Percentiles rank a stretch among this genome's conserved stretches.
These are phyloP conservation scores for Penicillium tannophilum DNA, from an alignment of 495 filamentous ascomycete species.

Conservation along the genomic window DNA sequence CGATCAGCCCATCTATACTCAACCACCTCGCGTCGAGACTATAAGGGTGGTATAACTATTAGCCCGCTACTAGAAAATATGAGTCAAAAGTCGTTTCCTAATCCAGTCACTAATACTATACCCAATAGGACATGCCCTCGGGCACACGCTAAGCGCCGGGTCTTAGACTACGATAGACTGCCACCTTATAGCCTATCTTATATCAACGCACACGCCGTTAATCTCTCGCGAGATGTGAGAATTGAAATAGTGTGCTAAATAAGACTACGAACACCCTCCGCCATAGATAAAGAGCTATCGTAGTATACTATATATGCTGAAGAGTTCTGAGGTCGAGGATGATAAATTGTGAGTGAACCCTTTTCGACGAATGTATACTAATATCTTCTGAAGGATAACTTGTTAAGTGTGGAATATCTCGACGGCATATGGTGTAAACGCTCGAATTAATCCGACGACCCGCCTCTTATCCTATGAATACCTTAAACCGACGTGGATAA, in stretches of 20 bases:
- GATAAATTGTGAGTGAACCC: constrained; percentile 5
- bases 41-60: constrained; percentile 2
- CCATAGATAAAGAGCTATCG: constrained; percentile 3
- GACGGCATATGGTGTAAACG: constrained; percentile 4
- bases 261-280: constrained; percentile 6
- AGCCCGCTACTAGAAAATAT: constrained; percentile 6
- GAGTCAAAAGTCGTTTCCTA: constrained; percentile 8
- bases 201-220: constrained; percentile 4
- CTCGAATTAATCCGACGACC: constrained; percentile 4
- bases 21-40: constrained; percentile 4
- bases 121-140: constrained; percentile 5
- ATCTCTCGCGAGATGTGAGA: constrained; percentile 4
- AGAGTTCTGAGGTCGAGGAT: constrained; percentile 1
- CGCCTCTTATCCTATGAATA: constrained; percentile 1
- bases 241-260: constrained; percentile 6
- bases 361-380: background rate
- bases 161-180: constrained; percentile 1
- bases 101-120: background rate
- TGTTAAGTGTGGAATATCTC: constrained; percentile 3
- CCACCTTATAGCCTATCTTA: constrained; percentile 5
- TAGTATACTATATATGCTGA: background rate
- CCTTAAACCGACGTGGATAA: constrained; percentile 2
- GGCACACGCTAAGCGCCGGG: constrained; percentile 4
- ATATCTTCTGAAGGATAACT: constrained; percentile 5
- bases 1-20: constrained; percentile 6